Conservation (phyloP, 1,139 yeast genomes). For the Protomyces pachydermus region DNA sequence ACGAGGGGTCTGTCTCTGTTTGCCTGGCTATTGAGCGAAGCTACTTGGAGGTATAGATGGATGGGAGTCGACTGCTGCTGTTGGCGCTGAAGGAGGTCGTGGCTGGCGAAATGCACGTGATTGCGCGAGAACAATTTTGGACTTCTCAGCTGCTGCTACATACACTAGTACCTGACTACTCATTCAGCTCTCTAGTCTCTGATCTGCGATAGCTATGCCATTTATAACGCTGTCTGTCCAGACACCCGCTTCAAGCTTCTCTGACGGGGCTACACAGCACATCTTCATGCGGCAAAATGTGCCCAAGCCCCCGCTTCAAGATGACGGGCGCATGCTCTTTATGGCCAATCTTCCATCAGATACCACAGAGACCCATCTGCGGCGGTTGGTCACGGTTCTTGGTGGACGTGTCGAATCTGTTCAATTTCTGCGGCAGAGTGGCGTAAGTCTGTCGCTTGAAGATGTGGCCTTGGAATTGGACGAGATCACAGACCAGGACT, state of each 20-base stretch:
- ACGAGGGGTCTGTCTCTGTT: too few relatives aligned
- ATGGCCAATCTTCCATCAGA: constrained; percentile 34
- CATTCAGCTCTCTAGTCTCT: too few relatives aligned
- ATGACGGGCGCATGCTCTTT: constrained; percentile 29
- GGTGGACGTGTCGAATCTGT: constrained; percentile 30
- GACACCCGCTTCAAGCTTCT: neutral
- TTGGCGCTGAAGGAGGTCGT: too few relatives aligned
- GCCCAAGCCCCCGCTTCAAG: constrained; percentile 22
- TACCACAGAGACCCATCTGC: constrained; percentile 32
- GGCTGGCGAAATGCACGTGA: too few relatives aligned
- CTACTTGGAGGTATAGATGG: too few relatives aligned
- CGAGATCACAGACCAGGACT: constrained; percentile 13
- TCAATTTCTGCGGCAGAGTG: constrained; percentile 28
- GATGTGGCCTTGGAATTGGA: constrained; percentile 21
- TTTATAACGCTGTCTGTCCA: neutral
- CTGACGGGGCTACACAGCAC: constrained; percentile 26
- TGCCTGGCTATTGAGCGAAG: too few relatives aligned
- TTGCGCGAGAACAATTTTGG: too few relatives aligned
- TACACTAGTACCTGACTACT: too few relatives aligned
- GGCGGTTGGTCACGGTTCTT: constrained; percentile 27
- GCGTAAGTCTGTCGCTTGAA: constrained; percentile 13
- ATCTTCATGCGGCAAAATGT: constrained; percentile 32
- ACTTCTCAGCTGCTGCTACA: too few relatives aligned
- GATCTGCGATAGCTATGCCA: neutral
- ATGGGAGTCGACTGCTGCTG: too few relatives aligned